These are phyloP conservation scores for Polytrichum commune DNA, from an alignment of 225 moss, liverwort and hornwort genomes.

Conservation along the genomic window DNA sequence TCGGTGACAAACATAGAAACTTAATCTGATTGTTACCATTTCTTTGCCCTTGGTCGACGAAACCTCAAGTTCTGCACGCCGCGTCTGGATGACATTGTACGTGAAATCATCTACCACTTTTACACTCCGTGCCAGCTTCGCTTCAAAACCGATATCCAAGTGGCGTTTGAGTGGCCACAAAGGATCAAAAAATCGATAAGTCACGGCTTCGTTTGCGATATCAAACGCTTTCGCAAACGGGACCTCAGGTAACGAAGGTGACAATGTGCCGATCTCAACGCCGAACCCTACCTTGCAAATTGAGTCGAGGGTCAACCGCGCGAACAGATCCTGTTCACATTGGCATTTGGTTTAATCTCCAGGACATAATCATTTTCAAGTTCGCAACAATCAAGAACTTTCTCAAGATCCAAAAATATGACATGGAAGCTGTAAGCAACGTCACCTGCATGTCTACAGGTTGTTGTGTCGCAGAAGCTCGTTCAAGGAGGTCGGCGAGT, in stretches of 20 bases:
- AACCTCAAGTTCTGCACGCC: slow-evolving; percentile 22
- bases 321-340: slow-evolving; percentile 44
- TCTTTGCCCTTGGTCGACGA: slow-evolving; percentile 23
- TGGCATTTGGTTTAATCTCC: too few relatives aligned
- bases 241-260: slow-evolving; percentile 34
- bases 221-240: slow-evolving; percentile 41
- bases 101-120: slow-evolving; percentile 44
- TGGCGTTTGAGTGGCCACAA: slow-evolving; percentile 37
- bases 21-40: slow-evolving; percentile 23
- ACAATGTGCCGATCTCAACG: slow-evolving; percentile 47
- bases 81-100: slow-evolving; percentile 29
- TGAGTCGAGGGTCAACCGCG: slow-evolving; percentile 56
- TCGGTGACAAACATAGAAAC: background rate
- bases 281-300: slow-evolving; percentile 53
- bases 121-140: slow-evolving; percentile 15
- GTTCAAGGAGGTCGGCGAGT: slow-evolving; percentile 29
- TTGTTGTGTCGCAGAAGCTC: slow-evolving; percentile 8
- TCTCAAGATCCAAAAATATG: too few relatives aligned
- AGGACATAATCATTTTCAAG: too few relatives aligned
- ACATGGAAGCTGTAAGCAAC: background rate
- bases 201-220: slow-evolving; percentile 29
- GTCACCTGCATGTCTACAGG: slow-evolving; percentile 51
- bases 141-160: slow-evolving; percentile 35
- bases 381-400: too few relatives aligned
- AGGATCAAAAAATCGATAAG: slow-evolving; percentile 35